Evolutionary conservation across 192 early-diverging fungal species (phyloP), one percentile per base, ranked within the genome.

Genomic region (Phycomyces nitens): DNA sequence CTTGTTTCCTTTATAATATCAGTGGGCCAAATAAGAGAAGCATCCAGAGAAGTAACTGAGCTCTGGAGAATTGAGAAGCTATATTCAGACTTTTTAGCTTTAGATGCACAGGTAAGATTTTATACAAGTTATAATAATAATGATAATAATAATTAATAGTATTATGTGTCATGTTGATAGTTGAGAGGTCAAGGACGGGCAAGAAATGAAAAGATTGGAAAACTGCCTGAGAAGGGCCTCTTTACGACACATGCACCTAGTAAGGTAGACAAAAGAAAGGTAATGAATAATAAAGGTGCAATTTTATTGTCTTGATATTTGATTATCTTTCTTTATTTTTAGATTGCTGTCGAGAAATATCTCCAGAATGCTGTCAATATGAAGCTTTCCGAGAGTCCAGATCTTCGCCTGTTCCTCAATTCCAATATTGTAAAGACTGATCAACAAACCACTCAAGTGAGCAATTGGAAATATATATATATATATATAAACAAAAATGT

Each of bases 51-150:
- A 15, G 79, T 14, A 47, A 77, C 79, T 29, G 82, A 84, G 44
- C 65, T 91, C 53, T 95, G 94, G 93, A 86, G 84, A 9, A 80
- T 94, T 52, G 92, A 94, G 66, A 97, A 97, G 71, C 76, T 85
- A 29, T 95, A 94, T 70, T 84, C 86, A 2, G 94, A 97, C 70
- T 94, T 97, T 75, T 66, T 92, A 38, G 63, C 77, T 24, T 75
- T 97, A 21, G 93, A 97, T 77, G 75, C 73, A 40, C 87, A 88
- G 84, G 89, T 94, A 74, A 75, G 68, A 42, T 23, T 39, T 43
- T 44, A 7, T 49, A 68, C 3, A 34, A 2, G 29, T 7, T 34
- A 5, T 34, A 34, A 34, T n/a, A n/a, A n/a, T n/a, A n/a, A n/a
- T n/a, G n/a, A 34, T 2, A 20, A 22, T 14, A 29, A n/a, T 23